Evolutionary conservation across 257 asterid species (phyloP), one percentile per base, ranked within the genome.

Genomic region (Solanum tacnaense): DNA sequence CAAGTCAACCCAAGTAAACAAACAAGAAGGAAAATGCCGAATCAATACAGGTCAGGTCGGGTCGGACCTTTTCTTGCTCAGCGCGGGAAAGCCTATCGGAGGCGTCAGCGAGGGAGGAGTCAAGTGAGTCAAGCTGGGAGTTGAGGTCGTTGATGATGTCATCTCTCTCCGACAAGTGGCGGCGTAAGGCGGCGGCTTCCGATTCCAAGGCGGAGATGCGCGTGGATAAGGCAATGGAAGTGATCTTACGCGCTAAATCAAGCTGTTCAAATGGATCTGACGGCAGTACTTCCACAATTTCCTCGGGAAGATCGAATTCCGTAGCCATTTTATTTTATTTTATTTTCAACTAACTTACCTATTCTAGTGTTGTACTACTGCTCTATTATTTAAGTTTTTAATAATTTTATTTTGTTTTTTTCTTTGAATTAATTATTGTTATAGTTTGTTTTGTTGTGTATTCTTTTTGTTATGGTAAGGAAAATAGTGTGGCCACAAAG

Each of bases 231-330:
- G 99, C 99, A 88, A 97, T 90, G 95, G 99, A 97, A 75, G 99
- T 96, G 88, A 97, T 96, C 88, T 96, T 97, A 36, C 99, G 94
- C 12, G 99, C 99, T 2, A 97, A 88, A 87, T 97, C 98, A 0
- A 97, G 96, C 91, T 96, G 99, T 35, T 97, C 99, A 87, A 97
- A 97, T 39, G 99, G 99, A 89, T 97, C 99, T 38, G 92, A 85
- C 60, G 99, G 99, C 87, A 97, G 88, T 38, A 93, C 87, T 73
- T 91, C 90, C 86, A 96, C 88, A 84, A 97, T 85, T 89, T 94
- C 98, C 84, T 95, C 98, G 87, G 99, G 98, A 49, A 97, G 95
- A 56, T 94, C 98, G 95, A 97, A 93, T 72, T 92, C 96, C 46
- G 90, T 88, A 7, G 97, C 86, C 92, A 90, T 13, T 96, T 94